Percentiles rank a stretch among this genome's conserved stretches.
Conservation (phyloP, 1,284 basidiomycete species). For the Marasmius sp. region DNA sequence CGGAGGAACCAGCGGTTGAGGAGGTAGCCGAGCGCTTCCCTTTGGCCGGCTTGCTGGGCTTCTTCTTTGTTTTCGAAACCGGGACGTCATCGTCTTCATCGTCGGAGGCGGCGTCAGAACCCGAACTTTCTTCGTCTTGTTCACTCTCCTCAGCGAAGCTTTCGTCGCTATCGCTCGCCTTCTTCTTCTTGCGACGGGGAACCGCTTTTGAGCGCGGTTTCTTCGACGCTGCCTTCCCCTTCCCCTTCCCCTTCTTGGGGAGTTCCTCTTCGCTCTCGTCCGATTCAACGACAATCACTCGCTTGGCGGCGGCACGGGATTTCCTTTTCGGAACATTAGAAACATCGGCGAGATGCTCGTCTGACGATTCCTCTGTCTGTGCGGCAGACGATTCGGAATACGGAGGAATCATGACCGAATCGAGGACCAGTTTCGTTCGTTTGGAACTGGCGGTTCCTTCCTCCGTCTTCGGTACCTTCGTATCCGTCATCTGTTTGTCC, state of each 20-base stretch:
- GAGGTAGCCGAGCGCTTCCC: conserved; percentile 14
- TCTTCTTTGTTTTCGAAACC: conserved; percentile 23
- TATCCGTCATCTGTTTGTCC: conserved; percentile 22
- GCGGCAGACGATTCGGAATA: conserved; percentile 8
- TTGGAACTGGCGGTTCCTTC: conserved; percentile 11
- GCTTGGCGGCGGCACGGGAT: conserved; percentile 37
- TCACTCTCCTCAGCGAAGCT: conserved; percentile 36
- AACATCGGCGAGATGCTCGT: conserved; percentile 36
- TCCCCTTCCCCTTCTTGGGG: conserved; percentile 12
- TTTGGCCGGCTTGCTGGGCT: conserved; percentile 6
- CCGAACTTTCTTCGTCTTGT: conserved; percentile 19
- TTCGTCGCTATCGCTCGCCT: conserved; percentile 12
- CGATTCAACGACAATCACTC: conserved; percentile 35
- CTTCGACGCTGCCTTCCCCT: conserved; percentile 14
- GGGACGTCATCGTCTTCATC: conserved; percentile 24
- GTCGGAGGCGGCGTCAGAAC: conserved; percentile 15
- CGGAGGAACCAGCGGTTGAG: conserved; percentile 21
- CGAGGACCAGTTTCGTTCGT: conserved; percentile 15
- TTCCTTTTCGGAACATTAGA: conserved; percentile 32
- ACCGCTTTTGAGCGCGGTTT: not conserved
- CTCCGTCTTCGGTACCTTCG: conserved; percentile 2
- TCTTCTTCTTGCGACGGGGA: not conserved
- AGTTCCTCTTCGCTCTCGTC: conserved; percentile 14
- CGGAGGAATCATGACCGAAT: conserved; percentile 6
- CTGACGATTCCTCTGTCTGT: conserved; percentile 16